These are phyloP conservation scores for Pestalotiopsis sp. DNA, from an alignment of 2,329 filamentous ascomycete genomes.

Conservation along the genomic window DNA sequence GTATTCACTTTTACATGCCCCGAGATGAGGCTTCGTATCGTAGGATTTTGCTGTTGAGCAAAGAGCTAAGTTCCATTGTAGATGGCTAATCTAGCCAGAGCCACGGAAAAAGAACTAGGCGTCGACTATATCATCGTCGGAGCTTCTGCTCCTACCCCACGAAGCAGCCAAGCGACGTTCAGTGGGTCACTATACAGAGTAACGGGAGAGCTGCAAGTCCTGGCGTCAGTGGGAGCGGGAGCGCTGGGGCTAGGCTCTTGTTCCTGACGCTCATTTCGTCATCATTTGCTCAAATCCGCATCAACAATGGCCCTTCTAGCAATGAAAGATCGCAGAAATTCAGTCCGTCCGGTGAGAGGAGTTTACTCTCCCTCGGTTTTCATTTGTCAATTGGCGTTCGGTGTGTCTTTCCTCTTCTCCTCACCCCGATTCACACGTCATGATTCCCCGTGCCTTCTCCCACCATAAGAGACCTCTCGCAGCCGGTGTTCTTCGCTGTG, in stretches of 20 bases:
- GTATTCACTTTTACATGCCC: too few species aligned
- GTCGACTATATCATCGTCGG: neutral
- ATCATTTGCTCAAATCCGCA: neutral
- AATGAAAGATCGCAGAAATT: neutral
- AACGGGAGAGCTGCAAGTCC: neutral
- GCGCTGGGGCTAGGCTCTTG: neutral
- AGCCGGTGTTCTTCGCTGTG: neutral
- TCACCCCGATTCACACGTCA: neutral
- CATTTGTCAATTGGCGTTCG: neutral
- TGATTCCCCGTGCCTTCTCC: slow-evolving; percentile 5
- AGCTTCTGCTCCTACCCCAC: slow-evolving; percentile 1
- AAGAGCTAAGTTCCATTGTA: too few species aligned
- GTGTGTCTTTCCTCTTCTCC: neutral
- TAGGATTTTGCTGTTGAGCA: too few species aligned
- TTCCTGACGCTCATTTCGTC: slow-evolving; percentile 3
- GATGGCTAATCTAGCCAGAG: neutral
- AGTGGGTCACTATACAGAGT: neutral
- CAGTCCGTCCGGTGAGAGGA: neutral
- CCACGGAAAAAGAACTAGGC: neutral
- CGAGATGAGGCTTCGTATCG: too few species aligned
- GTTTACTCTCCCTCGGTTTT: neutral
- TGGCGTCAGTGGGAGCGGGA: neutral
- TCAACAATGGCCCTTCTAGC: neutral
- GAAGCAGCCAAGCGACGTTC: neutral
- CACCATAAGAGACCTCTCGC: slow-evolving; percentile 5